Evolutionary conservation across 2,329 filamentous ascomycete genomes (phyloP).

Genomic region (Neopestalotiopsis sp.): DNA sequence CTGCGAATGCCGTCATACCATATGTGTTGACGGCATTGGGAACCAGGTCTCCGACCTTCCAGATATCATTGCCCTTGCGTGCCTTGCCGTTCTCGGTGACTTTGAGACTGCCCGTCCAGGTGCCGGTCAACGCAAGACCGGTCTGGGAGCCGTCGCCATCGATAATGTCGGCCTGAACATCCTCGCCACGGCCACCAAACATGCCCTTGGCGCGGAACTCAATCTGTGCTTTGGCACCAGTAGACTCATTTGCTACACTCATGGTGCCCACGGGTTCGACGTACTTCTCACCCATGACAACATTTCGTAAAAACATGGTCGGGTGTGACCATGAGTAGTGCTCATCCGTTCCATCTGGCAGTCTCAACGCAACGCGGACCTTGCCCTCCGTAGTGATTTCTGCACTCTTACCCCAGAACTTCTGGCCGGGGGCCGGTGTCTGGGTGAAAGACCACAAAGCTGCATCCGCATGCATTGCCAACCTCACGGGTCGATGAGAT

Average conservation of each 20-base stretch:
- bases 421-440: conserved; percentile 70
- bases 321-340: conserved; percentile 88
- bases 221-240: conserved; percentile 80
- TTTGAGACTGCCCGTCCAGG: conserved; percentile 80
- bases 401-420: conserved; percentile 58
- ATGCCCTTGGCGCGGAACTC: conserved; percentile 96
- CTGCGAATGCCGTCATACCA: conserved; percentile 87
- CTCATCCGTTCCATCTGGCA: conserved; percentile 73
- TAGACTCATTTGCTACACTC: conserved; percentile 83
- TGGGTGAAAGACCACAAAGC: conserved; percentile 86
- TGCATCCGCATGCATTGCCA: conserved; percentile 92
- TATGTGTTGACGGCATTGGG: conserved; percentile 81
- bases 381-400: conserved; percentile 94
- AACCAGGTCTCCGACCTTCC: conserved; percentile 80
- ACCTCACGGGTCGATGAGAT: conserved; percentile 86
- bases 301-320: conserved; percentile 90
- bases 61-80: conserved; percentile 69
- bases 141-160: conserved; percentile 69
- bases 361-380: conserved; percentile 74
- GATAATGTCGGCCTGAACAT: conserved; percentile 79
- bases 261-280: conserved; percentile 93
- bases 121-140: conserved; percentile 74
- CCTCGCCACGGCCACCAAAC: conserved; percentile 94
- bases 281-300: conserved; percentile 98
- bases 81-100: conserved; percentile 67